These are phyloP conservation scores for Bondarzewia mesenterica DNA, from an alignment of 1,284 basidiomycete species.

Conservation along the genomic window DNA sequence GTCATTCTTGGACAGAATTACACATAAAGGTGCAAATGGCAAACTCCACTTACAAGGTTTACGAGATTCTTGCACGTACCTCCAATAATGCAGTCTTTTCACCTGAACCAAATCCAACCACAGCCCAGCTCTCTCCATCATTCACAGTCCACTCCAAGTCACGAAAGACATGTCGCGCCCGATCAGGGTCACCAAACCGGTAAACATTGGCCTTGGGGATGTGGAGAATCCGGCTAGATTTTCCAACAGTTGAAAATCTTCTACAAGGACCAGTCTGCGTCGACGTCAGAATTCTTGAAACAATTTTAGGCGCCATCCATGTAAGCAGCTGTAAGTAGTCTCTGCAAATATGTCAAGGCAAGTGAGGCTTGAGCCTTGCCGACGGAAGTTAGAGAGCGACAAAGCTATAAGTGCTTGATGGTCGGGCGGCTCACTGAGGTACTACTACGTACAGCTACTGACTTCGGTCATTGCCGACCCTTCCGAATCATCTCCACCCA, in stretches of 20 bases:
- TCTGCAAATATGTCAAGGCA: too few species aligned
- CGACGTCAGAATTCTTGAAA: too few species aligned
- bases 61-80: constrained; percentile 28
- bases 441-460: too few species aligned
- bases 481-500: too few species aligned
- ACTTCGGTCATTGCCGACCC: too few species aligned
- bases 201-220: constrained; percentile 40
- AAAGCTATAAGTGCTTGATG: too few species aligned
- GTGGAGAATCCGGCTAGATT: constrained; percentile 21
- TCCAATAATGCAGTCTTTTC: constrained; percentile 50
- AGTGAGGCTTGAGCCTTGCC: too few species aligned
- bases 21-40: neutral
- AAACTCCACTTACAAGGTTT: neutral
- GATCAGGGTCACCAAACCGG: constrained; percentile 41
- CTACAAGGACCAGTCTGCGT: neutral
- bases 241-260: neutral
- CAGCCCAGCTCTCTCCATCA: constrained; percentile 64
- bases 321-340: too few species aligned
- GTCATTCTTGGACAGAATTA: neutral
- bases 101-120: constrained; percentile 49
- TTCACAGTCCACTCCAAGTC: constrained; percentile 53
- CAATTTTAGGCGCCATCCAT: too few species aligned
- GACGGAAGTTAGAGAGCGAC: too few species aligned
- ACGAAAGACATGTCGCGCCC: constrained; percentile 39
- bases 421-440: too few species aligned